Evolutionary conservation across 2,329 filamentous ascomycete species (phyloP).

Genomic region (Gremmenia infestans): DNA sequence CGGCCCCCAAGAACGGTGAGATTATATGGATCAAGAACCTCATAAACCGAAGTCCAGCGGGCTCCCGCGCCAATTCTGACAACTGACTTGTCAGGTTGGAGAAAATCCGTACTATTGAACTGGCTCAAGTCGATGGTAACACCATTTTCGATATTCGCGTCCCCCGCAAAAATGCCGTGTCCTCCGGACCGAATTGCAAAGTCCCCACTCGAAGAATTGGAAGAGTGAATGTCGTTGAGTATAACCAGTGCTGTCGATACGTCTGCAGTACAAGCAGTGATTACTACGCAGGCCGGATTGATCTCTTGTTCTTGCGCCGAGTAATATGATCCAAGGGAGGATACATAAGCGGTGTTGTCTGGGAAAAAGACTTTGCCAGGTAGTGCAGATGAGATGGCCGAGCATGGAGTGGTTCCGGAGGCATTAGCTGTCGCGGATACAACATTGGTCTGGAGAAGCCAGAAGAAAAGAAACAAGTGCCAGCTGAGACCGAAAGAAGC

Average conservation of each 20-base stretch:
- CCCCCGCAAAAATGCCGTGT: conserved; percentile 23
- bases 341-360: too few relatives aligned
- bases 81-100: not conserved
- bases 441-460: not conserved
- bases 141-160: conserved; percentile 10
- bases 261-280: not conserved
- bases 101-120: not conserved
- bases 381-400: too few relatives aligned
- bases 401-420: not conserved
- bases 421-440: not conserved
- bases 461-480: not conserved
- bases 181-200: conserved; percentile 37
- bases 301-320: not conserved
- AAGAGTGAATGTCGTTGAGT: not conserved
- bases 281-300: not conserved
- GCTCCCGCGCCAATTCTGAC: not conserved
- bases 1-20: conserved; percentile 8
- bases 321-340: not conserved
- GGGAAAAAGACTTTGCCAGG: too few relatives aligned
- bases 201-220: not conserved
- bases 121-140: conserved; percentile 7
- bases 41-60: not conserved
- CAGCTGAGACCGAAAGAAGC: not conserved
- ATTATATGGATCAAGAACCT: not conserved
- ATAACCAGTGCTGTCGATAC: not conserved